A percentile compares a stretch with the other conserved stretches of the same genome.
Conservation (phyloP, 441 rosid genomes). For the Adansonia madagascariensis region DNA sequence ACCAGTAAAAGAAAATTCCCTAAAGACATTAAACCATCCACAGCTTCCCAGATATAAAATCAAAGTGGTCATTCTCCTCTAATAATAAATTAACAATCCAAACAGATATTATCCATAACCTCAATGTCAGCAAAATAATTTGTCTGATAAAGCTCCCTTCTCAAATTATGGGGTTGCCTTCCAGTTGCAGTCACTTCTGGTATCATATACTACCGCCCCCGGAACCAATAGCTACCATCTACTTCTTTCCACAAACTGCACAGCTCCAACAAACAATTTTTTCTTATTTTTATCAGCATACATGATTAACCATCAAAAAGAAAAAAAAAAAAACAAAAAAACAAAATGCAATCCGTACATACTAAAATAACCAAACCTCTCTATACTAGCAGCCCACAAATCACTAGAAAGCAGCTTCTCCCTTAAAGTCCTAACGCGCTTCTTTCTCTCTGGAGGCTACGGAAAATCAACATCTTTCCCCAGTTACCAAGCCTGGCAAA, state of each 20-base stretch:
- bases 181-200: constrained; percentile 93
- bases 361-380: constrained; percentile 47
- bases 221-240: constrained; percentile 70
- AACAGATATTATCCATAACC: constrained; percentile 44
- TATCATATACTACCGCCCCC: constrained; percentile 81
- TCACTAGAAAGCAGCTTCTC: constrained; percentile 91
- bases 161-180: constrained; percentile 79
- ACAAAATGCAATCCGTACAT: not conserved
- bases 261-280: constrained; percentile 15
- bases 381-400: constrained; percentile 80
- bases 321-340: too few relatives aligned
- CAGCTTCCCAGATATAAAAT: not conserved
- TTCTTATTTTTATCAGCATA: not conserved
- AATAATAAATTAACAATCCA: not conserved
- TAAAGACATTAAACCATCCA: constrained; percentile 13
- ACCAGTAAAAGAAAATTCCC: constrained; percentile 13
- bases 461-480: constrained; percentile 61
- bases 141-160: constrained; percentile 78
- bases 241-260: constrained; percentile 80
- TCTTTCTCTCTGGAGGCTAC: constrained; percentile 66
- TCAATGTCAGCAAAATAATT: constrained; percentile 84
- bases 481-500: constrained; percentile 61
- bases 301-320: constrained; percentile 26
- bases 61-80: constrained; percentile 3
- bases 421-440: constrained; percentile 64